Base-by-base conservation (phyloP, 768 basidiomycete genomes). In the Crassisporium funariophilum region DNA sequence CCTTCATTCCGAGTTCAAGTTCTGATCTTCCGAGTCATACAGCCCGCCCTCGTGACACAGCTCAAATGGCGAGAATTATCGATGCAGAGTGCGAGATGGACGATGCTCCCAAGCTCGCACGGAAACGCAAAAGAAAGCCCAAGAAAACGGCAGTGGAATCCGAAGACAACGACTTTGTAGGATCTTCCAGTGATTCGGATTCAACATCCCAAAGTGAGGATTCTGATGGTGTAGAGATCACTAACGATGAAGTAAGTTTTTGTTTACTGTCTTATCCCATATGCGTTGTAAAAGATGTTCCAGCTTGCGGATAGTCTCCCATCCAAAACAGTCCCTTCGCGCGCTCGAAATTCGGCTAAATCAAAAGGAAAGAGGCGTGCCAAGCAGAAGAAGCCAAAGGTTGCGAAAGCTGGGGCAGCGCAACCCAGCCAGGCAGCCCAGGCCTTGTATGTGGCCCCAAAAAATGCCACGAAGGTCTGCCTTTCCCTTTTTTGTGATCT, bases 271-370 rank as follows among this genome's bases (percentile, higher is more conserved):
- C 9, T 17, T 38, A 38, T 15, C 5, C 13, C 36, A 17, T 37
- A 37, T 17, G 17, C 36, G 11, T 11, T 17, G 3, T 37, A 37
- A 9, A 16, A 16, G 36, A 5, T 37, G 4, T 37, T 4, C 4
- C 15, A 37, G 36, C 36, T 37, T 37, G 36, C 36, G 11, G 36
- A 37, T 37, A 37, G 36, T 37, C 36, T 37, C 20, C 36, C 11
- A 5, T 37, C 36, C 16, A 37, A 37, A 37, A 37, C 36, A 16
- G 17, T 37, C 20, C 36, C 36, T 37, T 37, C 13, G 27, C 27
- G 13, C 13, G 27, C 36, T 3, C 3, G 36, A 2, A 37, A 21
- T 4, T 16, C 11, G 15, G 4, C 3, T 37, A 37, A 37, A 37
- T 37, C 17, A 5, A 37, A 37, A 37, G 36, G 36, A 37, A 37